A percentile compares a stretch with the other conserved stretches of the same genome.
These are phyloP conservation scores for Aspergillus ochraceus DNA, from an alignment of 2,329 filamentous ascomycete genomes.

Conservation along the genomic window DNA sequence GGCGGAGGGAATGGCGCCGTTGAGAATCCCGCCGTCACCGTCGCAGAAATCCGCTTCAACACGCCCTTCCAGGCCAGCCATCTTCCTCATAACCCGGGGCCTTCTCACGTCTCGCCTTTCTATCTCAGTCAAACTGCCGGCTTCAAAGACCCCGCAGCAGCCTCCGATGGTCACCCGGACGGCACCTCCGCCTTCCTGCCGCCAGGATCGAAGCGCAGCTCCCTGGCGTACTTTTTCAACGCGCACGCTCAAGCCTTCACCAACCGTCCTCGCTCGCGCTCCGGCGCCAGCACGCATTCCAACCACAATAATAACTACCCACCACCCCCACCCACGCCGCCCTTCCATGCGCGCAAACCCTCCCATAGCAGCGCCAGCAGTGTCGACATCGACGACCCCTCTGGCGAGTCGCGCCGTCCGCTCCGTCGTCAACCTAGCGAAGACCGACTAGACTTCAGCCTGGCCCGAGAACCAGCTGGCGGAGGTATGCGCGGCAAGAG, in stretches of 20 bases:
- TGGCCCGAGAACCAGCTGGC: constrained; percentile 81
- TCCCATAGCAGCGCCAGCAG: constrained; percentile 32
- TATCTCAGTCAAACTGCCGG: constrained; percentile 19
- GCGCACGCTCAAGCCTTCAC: constrained; percentile 24
- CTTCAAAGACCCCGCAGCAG: constrained; percentile 13
- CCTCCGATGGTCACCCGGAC: constrained; percentile 6
- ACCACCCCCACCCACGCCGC: constrained; percentile 18
- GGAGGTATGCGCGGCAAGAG: constrained; percentile 82
- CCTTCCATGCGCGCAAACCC: constrained; percentile 29
- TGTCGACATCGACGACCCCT: constrained; percentile 20
- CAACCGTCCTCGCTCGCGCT: constrained; percentile 28
- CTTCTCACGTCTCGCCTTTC: constrained; percentile 25
- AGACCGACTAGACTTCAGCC: constrained; percentile 65
- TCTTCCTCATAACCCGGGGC: constrained; percentile 26
- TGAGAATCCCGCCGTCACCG: constrained; percentile 47
- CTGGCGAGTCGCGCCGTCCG: constrained; percentile 13
- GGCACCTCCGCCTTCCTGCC: constrained; percentile 1
- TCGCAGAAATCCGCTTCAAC: constrained; percentile 90
- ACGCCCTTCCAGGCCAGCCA: constrained; percentile 60
- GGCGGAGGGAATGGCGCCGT: constrained; percentile 6
- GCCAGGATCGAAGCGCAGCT: constrained; percentile 27
- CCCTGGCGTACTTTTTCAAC: constrained; percentile 34
- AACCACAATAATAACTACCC: background rate
- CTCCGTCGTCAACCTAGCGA: constrained; percentile 33
- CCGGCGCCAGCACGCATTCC: constrained; percentile 21